Base-by-base conservation (phyloP, 768 basidiomycete species). In the Amanita pallidorosea region DNA sequence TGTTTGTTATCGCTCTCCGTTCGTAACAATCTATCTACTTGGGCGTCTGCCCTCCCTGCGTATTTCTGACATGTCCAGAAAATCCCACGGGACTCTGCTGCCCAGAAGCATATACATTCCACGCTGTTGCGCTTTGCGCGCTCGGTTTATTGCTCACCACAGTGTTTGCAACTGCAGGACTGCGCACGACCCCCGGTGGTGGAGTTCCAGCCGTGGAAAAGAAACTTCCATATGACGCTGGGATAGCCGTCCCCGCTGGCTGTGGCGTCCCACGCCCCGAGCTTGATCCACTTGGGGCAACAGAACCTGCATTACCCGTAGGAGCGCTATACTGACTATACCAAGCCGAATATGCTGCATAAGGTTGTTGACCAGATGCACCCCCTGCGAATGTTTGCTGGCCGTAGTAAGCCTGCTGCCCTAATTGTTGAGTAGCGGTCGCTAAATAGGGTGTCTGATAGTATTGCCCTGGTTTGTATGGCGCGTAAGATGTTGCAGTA, bases 191-290 rank as follows among this genome's bases (percentile, higher is more conserved):
- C 4, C n/a, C 47, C 33, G 45, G 47, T 18, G 52, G 44, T 3
- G 47, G 35, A 15, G 54, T 43, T 31, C 49, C 41, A 17, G 52
- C 36, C 17, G 52, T 53, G 6, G 56, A 55, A 52, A 63, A 63
- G 47, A 61, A 63, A 46, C 55, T 58, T 17, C 61, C 61, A 49
- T 63, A 63, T n/a, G 60, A 55, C 33, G 56, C 45, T n/a, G 48
- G 51, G 22, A 31, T 45, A 34, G 15, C 54, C 42, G 53, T 49
- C 25, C 56, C 46, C 23, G 46, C 36, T 0, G 73, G 67, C 47
- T 75, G 73, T 4, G 76, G 74, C 4, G 74, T 74, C n/a, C 65
- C 70, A 20, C 65, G 66, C 34, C 70, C 72, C 1, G 70, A 63
- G 5, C 60, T 51, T 33, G 67, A 40, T 5, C 54, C 62, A 17